Percentiles rank a stretch among this genome's conserved stretches.
Evolutionary conservation across 345 rosid genomes (phyloP).

Genomic region (Firmiana major): DNA sequence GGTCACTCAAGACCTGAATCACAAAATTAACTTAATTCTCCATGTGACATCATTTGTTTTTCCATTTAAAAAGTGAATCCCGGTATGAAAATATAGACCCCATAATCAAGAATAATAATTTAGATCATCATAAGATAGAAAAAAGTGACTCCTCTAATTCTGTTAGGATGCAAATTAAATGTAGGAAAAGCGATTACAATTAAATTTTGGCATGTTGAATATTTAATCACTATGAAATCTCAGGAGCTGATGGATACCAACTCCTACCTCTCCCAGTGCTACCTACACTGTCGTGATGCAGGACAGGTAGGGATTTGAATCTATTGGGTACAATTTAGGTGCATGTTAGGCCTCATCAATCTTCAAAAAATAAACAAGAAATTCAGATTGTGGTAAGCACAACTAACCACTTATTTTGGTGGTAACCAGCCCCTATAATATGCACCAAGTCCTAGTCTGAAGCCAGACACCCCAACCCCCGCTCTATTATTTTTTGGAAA

Average conservation of each 20-base stretch:
- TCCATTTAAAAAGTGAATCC: not conserved
- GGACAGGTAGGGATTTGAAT: not conserved
- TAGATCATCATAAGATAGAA: not conserved
- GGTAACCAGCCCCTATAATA: not conserved
- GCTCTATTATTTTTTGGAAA: not conserved
- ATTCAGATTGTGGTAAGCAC: not conserved
- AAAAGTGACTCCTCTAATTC: not conserved
- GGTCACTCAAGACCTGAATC: slow-evolving; percentile 84
- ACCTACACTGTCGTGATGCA: not conserved
- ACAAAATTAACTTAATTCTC: not conserved
- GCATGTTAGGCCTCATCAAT: not conserved
- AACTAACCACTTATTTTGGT: not conserved
- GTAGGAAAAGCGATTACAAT: not conserved
- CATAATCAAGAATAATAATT: not conserved
- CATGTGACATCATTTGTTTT: not conserved
- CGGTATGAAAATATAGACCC: not conserved
- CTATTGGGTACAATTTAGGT: not conserved
- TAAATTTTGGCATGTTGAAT: not conserved
- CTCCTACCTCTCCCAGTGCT: not conserved
- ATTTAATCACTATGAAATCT: not conserved
- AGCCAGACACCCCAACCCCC: not conserved
- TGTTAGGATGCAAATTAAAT: not conserved
- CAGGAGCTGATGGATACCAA: not conserved
- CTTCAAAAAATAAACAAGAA: slow-evolving; percentile 1
- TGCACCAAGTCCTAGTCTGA: not conserved